Conservation (phyloP, 805 yeast genomes). For the Pichia ethanolica region DNA sequence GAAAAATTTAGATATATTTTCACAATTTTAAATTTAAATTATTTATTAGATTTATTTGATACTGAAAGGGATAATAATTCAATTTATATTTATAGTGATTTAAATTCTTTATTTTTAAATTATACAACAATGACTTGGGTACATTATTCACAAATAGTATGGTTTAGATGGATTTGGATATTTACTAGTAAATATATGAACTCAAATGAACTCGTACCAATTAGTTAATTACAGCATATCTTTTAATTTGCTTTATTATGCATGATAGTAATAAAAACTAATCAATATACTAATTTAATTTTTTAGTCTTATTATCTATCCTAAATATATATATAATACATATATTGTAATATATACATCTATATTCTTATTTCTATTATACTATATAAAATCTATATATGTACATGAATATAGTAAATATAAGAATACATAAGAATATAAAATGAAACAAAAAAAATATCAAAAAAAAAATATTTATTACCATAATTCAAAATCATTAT, state of each 20-base stretch:
- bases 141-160: constrained; percentile 86
- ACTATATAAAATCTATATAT: too few species aligned
- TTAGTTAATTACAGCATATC: neutral
- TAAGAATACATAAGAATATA: too few species aligned
- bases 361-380: too few species aligned
- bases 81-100: constrained; percentile 29
- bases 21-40: neutral
- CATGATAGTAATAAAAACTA: neutral
- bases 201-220: constrained; percentile 52
- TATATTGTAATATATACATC: too few species aligned
- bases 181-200: constrained; percentile 67
- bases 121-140: constrained; percentile 73
- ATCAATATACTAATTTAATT: neutral
- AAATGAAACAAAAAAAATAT: too few species aligned
- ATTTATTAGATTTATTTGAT: neutral
- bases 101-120: constrained; percentile 33
- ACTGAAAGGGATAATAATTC: neutral
- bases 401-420: too few species aligned
- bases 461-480: constrained; percentile 1
- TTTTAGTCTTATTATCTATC: too few species aligned
- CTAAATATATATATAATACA: too few species aligned
- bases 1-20: neutral
- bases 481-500: constrained; percentile 26
- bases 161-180: constrained; percentile 93
- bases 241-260: neutral